A percentile compares a stretch with the other conserved stretches of the same genome.
phyloP scores from a whole-genome alignment of 208 protist species.

The Crithidia sp. region DNA sequence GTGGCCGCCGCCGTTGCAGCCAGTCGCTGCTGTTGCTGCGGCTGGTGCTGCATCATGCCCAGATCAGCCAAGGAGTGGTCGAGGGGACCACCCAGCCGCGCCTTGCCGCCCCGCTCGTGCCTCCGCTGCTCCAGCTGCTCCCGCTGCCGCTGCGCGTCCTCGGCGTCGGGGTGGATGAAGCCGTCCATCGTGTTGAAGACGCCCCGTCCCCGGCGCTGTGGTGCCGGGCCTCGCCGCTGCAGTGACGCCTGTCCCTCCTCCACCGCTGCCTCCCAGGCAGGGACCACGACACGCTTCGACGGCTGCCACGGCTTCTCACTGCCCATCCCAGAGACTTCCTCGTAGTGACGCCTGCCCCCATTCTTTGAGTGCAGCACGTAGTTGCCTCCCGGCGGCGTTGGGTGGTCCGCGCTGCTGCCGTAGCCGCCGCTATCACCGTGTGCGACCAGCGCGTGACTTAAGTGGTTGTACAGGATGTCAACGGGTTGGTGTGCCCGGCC shows the following conservation, averaged over 20 bases:
- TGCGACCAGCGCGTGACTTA: slow-evolving; percentile 50
- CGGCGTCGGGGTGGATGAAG: slow-evolving; percentile 36
- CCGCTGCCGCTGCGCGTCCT: slow-evolving; percentile 15
- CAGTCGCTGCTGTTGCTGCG: neutral
- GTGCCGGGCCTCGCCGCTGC: neutral
- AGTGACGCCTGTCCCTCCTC: neutral
- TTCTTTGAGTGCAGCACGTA: slow-evolving; percentile 70
- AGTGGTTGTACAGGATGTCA: slow-evolving; percentile 45
- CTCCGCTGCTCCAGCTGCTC: slow-evolving; percentile 17
- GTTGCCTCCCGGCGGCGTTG: slow-evolving; percentile 30
- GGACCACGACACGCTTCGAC: slow-evolving; percentile 29
- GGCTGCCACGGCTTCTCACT: slow-evolving; percentile 42
- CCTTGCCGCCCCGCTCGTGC: slow-evolving; percentile 39
- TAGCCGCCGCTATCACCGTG: slow-evolving; percentile 29
- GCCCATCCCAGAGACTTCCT: slow-evolving; percentile 39
- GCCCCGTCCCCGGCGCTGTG: slow-evolving; percentile 32
- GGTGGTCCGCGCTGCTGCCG: slow-evolving; percentile 18
- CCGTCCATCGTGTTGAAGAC: slow-evolving; percentile 36
- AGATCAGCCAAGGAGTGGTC: slow-evolving; percentile 67
- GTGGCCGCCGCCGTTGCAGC: too few species aligned
- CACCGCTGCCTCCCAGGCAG: slow-evolving; percentile 4
- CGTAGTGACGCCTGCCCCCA: slow-evolving; percentile 78
- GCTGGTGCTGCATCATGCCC: slow-evolving; percentile 36
- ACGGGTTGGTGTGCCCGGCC: slow-evolving; percentile 55
- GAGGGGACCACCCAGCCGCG: slow-evolving; percentile 46